Evolutionary conservation across 208 protist genomes (phyloP).

Genomic region (Crithidia expoeki): DNA sequence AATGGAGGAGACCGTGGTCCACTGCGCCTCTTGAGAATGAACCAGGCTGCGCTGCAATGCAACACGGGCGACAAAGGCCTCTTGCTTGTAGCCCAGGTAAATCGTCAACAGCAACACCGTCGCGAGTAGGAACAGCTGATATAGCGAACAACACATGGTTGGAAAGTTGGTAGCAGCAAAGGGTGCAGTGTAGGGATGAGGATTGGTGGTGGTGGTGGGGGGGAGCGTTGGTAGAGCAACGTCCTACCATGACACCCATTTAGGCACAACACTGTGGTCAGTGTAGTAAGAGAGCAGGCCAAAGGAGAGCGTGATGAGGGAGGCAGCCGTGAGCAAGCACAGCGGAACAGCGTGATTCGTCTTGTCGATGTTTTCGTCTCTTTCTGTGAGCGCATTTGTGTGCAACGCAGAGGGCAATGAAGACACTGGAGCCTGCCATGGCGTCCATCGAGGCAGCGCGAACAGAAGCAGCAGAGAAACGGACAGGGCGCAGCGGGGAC

Average conservation of each 20-base stretch:
- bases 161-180: background rate
- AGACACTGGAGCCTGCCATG: background rate
- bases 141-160: background rate
- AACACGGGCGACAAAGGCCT: background rate
- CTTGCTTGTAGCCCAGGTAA: background rate
- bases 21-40: background rate
- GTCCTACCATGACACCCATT: slow-evolving; percentile 7
- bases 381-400: background rate
- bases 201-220: no score
- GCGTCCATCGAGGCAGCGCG: slow-evolving; percentile 7
- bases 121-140: background rate
- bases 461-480: slow-evolving; percentile 11
- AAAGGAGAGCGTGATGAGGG: background rate
- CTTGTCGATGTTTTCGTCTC: background rate
- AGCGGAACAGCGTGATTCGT: background rate
- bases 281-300: slow-evolving; percentile 1
- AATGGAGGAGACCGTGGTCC: background rate
- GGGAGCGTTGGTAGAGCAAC: background rate
- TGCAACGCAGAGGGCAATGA: background rate
- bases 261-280: background rate
- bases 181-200: no score
- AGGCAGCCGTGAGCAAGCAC: background rate
- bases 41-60: background rate
- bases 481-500: background rate
- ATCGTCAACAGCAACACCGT: background rate